Evolutionary conservation across 805 yeast species (phyloP).

Genomic region (Ogataea kodamae): DNA sequence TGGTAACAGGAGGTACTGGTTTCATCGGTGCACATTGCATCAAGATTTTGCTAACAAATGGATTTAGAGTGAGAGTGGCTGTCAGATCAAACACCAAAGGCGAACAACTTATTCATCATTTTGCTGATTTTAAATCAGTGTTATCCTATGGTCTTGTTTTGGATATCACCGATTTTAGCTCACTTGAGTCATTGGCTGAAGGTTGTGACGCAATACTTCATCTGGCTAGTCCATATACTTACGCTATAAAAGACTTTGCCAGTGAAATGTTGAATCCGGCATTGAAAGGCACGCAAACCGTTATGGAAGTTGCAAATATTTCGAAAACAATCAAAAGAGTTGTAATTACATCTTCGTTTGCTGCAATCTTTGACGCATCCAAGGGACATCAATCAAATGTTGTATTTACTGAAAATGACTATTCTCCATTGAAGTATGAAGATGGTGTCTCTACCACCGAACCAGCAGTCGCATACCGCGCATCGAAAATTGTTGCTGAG

Average conservation of each 20-base stretch:
- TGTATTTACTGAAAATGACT: constrained; percentile 42
- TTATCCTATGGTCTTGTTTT: constrained; percentile 40
- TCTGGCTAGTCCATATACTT: constrained; percentile 58
- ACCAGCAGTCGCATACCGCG: constrained; percentile 46
- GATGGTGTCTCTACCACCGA: constrained; percentile 38
- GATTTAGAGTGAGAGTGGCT: constrained; percentile 43
- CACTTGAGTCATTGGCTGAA: constrained; percentile 41
- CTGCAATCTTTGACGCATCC: constrained; percentile 40
- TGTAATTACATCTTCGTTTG: constrained; percentile 52
- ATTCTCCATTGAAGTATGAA: constrained; percentile 55
- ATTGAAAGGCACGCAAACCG: constrained; percentile 48
- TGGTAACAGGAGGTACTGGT: constrained; percentile 51
- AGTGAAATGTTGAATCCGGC: constrained; percentile 56
- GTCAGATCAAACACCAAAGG: constrained; percentile 36
- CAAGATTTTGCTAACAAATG: constrained; percentile 33
- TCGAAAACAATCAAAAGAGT: constrained; percentile 42
- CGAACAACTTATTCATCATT: constrained; percentile 17
- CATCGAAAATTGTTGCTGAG: constrained; percentile 63
- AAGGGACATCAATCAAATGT: constrained; percentile 34
- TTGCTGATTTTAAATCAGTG: constrained; percentile 30
- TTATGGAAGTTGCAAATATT: constrained; percentile 46
- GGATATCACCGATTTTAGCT: constrained; percentile 42
- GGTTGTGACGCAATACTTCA: constrained; percentile 55
- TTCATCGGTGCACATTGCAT: constrained; percentile 44
- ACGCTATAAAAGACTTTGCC: constrained; percentile 40